Percentiles rank a stretch among this genome's conserved stretches.
phyloP scores from a whole-genome alignment of 2,329 filamentous ascomycete genomes.

The Magnaporthales sp. region DNA sequence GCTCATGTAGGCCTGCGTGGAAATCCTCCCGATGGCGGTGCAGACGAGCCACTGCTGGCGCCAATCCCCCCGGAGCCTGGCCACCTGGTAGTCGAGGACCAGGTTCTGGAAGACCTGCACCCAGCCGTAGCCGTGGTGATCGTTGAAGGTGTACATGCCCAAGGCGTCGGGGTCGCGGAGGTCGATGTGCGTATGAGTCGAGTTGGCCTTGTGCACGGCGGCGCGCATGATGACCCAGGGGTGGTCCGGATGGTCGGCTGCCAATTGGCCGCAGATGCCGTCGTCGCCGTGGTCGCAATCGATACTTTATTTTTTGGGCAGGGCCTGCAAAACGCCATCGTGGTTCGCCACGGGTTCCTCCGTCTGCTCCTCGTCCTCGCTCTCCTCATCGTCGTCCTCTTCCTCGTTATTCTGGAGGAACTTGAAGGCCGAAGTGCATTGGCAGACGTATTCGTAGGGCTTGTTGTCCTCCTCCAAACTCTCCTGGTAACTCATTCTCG shows the following conservation, averaged over 20 bases:
- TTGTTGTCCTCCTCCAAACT: slow-evolving; percentile 16
- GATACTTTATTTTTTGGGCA: slow-evolving; percentile 11
- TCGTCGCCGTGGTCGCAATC: slow-evolving; percentile 17
- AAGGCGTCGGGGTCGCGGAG: slow-evolving; percentile 28
- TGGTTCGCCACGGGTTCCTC: too few relatives aligned
- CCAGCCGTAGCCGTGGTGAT: slow-evolving; percentile 28
- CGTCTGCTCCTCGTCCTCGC: slow-evolving; percentile 6
- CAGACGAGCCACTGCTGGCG: slow-evolving; percentile 30
- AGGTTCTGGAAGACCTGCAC: slow-evolving; percentile 34
- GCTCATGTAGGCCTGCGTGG: slow-evolving; percentile 12
- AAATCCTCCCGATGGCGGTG: slow-evolving; percentile 24
- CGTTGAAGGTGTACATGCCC: slow-evolving; percentile 32
- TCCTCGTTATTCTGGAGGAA: slow-evolving; percentile 11
- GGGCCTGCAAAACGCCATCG: slow-evolving; percentile 5
- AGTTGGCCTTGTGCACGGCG: slow-evolving; percentile 21
- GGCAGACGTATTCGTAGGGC: slow-evolving; percentile 19
- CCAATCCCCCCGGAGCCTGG: slow-evolving; percentile 18
- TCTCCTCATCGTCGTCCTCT: slow-evolving; percentile 10
- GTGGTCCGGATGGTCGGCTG: slow-evolving; percentile 21
- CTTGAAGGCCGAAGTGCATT: slow-evolving; percentile 15
- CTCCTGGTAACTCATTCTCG: slow-evolving; percentile 18
- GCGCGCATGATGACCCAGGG: slow-evolving; percentile 22
- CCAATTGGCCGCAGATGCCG: slow-evolving; percentile 23
- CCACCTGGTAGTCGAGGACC: slow-evolving; percentile 26
- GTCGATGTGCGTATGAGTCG: slow-evolving; percentile 11